Conservation (phyloP, 1,139 yeast species). For the Blastobotrys persicus region DNA sequence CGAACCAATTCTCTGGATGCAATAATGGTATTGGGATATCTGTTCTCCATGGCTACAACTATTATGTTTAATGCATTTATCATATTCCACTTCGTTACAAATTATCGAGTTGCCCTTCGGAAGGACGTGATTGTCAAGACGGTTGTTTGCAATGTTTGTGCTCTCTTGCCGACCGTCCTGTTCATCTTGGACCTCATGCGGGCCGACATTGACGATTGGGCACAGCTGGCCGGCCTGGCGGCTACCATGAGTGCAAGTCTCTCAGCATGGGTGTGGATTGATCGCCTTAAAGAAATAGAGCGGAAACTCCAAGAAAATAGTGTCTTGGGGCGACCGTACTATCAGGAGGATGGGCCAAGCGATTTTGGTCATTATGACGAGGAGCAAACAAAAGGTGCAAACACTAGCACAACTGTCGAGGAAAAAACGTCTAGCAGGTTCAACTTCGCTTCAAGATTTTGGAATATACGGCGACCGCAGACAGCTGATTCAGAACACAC, state of each 20-base stretch:
- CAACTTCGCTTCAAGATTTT: neutral
- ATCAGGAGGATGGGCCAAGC: slow-evolving; percentile 11
- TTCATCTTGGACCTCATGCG: slow-evolving; percentile 77
- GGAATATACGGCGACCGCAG: slow-evolving; percentile 10
- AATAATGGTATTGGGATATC: slow-evolving; percentile 64
- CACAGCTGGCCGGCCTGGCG: slow-evolving; percentile 73
- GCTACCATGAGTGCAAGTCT: slow-evolving; percentile 42
- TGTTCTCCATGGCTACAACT: slow-evolving; percentile 69
- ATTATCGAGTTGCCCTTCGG: slow-evolving; percentile 11
- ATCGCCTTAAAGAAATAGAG: slow-evolving; percentile 50
- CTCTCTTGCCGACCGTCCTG: slow-evolving; percentile 66
- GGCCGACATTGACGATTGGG: slow-evolving; percentile 66
- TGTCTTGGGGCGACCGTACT: slow-evolving; percentile 14
- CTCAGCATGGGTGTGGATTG: slow-evolving; percentile 88
- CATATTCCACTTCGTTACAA: slow-evolving; percentile 48
- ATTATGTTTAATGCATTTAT: slow-evolving; percentile 67
- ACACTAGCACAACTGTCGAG: neutral
- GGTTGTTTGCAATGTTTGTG: slow-evolving; percentile 48
- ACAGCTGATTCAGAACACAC: slow-evolving; percentile 12
- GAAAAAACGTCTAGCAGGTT: neutral
- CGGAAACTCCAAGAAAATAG: slow-evolving; percentile 6
- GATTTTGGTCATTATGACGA: slow-evolving; percentile 1
- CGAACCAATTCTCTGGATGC: slow-evolving; percentile 28
- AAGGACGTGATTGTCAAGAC: slow-evolving; percentile 10
- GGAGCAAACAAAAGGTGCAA: neutral